Percentiles rank a stretch among this genome's conserved stretches.
Evolutionary conservation across 148 eudicot species (phyloP).

Genomic region (Chenopodium quinoa): DNA sequence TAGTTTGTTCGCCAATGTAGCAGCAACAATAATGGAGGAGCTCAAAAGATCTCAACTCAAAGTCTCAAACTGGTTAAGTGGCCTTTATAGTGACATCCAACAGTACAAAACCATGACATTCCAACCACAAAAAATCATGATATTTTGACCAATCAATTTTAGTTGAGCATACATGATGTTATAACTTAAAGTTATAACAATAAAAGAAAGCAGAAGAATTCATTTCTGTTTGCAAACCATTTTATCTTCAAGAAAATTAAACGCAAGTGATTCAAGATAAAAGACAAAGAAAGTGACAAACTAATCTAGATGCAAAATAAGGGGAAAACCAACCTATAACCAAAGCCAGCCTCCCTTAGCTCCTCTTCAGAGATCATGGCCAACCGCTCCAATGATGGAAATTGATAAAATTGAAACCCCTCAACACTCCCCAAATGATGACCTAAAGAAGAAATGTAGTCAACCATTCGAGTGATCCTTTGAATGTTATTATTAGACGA

Average conservation of each 20-base stretch:
- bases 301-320: neutral
- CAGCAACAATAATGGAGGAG: neutral
- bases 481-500: slow-evolving; percentile 79
- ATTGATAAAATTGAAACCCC: slow-evolving; percentile 60
- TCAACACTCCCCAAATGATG: slow-evolving; percentile 61
- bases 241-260: no score
- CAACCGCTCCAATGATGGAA: slow-evolving; percentile 63
- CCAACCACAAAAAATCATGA: no score
- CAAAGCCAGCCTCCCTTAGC: slow-evolving; percentile 85
- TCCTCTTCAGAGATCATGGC: slow-evolving; percentile 62
- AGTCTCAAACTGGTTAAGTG: neutral
- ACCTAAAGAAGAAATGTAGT: slow-evolving; percentile 66
- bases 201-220: neutral
- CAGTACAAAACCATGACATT: neutral
- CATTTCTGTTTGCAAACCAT: neutral
- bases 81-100: neutral
- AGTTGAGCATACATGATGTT: neutral
- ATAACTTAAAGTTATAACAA: no score
- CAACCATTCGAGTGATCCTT: slow-evolving; percentile 92
- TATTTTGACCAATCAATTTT: no score
- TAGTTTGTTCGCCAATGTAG: no score
- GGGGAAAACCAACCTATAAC: slow-evolving; percentile 54
- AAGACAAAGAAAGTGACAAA: no score
- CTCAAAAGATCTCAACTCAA: neutral
- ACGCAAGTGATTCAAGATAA: no score